Base-by-base conservation (phyloP, 2,329 filamentous ascomycete species). In the Neonectria faginata region DNA sequence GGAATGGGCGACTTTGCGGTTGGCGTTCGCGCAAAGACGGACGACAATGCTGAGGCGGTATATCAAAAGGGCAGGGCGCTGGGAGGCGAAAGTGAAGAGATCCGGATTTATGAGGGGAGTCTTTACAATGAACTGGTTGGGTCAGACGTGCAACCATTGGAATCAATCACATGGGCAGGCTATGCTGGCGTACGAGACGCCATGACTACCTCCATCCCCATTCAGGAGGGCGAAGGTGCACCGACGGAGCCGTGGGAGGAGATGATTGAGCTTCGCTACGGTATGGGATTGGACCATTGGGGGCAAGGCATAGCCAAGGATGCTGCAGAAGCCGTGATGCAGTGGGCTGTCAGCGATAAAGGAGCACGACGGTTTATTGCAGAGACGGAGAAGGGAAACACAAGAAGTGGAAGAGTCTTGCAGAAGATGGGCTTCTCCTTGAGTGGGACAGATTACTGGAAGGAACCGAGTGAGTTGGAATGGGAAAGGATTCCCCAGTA, bases 1-100 rank as follows among this genome's bases (percentile, higher is more conserved):
- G 64, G 64, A 33, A 67, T 71, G 59, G 69, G 69, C 31, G 69
- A 71, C 33, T 71, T 70, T 42, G 69, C 67, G 3, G 36, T 70
- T 12, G 69, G 65, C 9, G n/a, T 70, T 31, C 45, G 45, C 11
- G 25, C 45, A 31, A 29, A 25, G 8, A 18, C 29, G 45, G 45
- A 50, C 4, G 29, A 31, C 12, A 36, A 14, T 12, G 33, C 33
- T 50, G 16, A 10, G 3, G 14, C 16, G 3, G 5, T 29, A 2
- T 36, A 36, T 18, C 11, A 31, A 22, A 50, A 50, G 5, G 45
- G 45, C 10, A 31, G 45, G 25, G n/a, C 25, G 2, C 29, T 50
- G 9, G 25, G 25, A 16, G 22, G 3, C 12, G 25, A 25, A 25
- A 25, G 25, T 25, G 1, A 25, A 25, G 33, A 60, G 3, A 22